A percentile compares a stretch with the other conserved stretches of the same genome.
Evolutionary conservation across 1,139 yeast genomes (phyloP).

Genomic region (Kodamaea sp.): DNA sequence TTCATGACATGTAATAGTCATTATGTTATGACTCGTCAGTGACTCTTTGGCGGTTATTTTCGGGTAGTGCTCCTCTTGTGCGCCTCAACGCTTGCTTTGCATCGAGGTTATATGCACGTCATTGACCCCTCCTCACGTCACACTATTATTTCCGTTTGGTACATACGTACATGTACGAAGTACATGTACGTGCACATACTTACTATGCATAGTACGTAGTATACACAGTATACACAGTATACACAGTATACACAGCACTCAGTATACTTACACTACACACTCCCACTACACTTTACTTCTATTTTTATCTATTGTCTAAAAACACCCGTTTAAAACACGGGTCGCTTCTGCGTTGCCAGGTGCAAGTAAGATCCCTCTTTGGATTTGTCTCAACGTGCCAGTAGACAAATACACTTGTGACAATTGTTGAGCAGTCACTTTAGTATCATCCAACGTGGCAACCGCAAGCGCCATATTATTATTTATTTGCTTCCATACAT

Average conservation of each 20-base stretch:
- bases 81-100: too few relatives aligned
- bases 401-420: conserved; percentile 47
- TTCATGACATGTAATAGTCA: too few relatives aligned
- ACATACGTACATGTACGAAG: too few relatives aligned
- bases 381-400: conserved; percentile 51
- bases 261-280: background rate
- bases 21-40: too few relatives aligned
- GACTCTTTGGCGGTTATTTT: too few relatives aligned
- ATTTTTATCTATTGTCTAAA: background rate
- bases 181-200: too few relatives aligned
- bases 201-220: too few relatives aligned
- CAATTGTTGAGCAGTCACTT: conserved; percentile 50
- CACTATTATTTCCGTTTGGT: too few relatives aligned
- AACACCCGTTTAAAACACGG: conserved; percentile 7
- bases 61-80: too few relatives aligned
- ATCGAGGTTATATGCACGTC: too few relatives aligned
- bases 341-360: conserved; percentile 21
- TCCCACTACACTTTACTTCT: background rate
- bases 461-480: conserved; percentile 42
- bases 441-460: conserved; percentile 48
- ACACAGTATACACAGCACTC: background rate
- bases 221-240: too few relatives aligned
- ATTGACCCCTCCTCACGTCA: too few relatives aligned
- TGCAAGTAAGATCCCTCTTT: conserved; percentile 47
- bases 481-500: conserved; percentile 66